Base-by-base conservation (phyloP, 2,329 filamentous ascomycete species). In the Davidsoniella eucalypti region DNA sequence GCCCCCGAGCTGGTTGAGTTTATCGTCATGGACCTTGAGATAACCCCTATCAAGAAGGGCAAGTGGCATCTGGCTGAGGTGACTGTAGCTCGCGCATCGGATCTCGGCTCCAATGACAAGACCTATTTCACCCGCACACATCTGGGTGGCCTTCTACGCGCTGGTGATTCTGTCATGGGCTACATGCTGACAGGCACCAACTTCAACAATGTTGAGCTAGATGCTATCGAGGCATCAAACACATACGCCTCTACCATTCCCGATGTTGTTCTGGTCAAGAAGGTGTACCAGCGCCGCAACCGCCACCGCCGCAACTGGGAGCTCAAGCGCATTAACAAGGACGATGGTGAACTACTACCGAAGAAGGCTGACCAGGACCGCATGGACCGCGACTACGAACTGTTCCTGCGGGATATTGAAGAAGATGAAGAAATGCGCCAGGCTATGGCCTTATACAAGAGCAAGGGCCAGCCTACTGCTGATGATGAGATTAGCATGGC, bases 381-480 rank as follows among this genome's bases (percentile, higher is more conserved):
- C 55, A 79, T 94, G 70, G 88, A 96, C 62, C 77, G 82, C 56
- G 92, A 98, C 66, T 98, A 94, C 67, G 92, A 98, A 69, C 78
- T 88, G 76, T 98, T 98, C 78, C 69, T 98, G 71, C 82, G 84
- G 43, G 92, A 98, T 64, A 86, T 98, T 9, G 93, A 98, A 67
- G 88, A 96, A 63, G 92, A 98, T 63, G 75, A 84, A 48, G 92
- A 98, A 61, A 72, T 95, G 57, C 75, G 92, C 50, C 76, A 80
- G 41, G 87, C 87, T 1, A 69, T 98, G 61, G 84, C 86, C 43
- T 64, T 98, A 59, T 98, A 94, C 69, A 94, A 90, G 69, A 74
- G 72, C 54, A 66, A 72, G 58, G 65, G 71, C 62, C 69, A 67
- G 63, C 65, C 68, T 62, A 58, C 61, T 49, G 72, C 77, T 51